Conservation (phyloP, 177 flowering plant species). For the Vitis hybrid region DNA sequence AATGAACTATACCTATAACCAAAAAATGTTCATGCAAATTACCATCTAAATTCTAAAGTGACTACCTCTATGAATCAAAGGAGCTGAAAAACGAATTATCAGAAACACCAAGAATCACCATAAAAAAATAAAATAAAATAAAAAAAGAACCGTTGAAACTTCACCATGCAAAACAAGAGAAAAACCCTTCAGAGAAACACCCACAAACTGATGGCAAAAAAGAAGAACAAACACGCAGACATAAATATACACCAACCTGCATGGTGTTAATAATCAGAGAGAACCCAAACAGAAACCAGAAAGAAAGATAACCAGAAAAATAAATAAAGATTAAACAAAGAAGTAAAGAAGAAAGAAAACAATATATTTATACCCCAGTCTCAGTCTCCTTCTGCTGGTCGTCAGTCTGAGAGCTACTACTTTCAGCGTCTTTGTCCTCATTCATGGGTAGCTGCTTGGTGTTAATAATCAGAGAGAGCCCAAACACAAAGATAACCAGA, state of each 20-base stretch:
- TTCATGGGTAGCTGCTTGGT: constrained; percentile 1
- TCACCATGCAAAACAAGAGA: background rate
- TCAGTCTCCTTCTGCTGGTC: background rate
- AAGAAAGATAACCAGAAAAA: background rate
- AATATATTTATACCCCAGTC: constrained; percentile 4
- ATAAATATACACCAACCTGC: background rate
- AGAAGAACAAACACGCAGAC: background rate
- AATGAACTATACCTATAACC: background rate
- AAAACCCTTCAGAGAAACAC: background rate
- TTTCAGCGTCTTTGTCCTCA: constrained; percentile 9
- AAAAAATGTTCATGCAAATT: background rate
- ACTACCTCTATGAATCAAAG: background rate
- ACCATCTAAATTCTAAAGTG: background rate
- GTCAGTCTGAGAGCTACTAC: background rate
- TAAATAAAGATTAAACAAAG: too few species aligned
- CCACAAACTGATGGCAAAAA: background rate
- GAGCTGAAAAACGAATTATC: background rate
- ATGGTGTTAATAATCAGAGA: too few species aligned
- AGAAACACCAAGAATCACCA: background rate
- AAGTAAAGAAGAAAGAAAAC: background rate
- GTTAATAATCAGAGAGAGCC: too few species aligned
- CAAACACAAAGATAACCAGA: too few species aligned
- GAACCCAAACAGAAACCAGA: background rate
- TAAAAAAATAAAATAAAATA: too few species aligned
- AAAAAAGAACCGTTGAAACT: background rate